Conservation (phyloP, 495 filamentous ascomycete genomes). For the Beverwykella pulmonaria region DNA sequence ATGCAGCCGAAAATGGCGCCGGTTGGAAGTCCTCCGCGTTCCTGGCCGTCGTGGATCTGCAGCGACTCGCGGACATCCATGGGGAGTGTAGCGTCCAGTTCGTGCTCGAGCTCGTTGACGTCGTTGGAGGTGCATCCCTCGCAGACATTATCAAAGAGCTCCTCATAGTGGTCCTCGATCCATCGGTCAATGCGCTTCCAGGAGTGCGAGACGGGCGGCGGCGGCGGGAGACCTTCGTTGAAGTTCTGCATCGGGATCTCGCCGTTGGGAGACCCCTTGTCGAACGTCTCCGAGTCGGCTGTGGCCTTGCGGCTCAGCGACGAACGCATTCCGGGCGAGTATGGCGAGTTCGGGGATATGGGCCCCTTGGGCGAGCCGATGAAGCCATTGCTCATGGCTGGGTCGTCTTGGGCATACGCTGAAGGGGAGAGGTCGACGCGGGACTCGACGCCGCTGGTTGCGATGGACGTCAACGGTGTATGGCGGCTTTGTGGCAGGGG, state of each 20-base stretch:
- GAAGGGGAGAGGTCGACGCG: conserved; percentile 57
- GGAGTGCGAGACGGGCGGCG: conserved; percentile 83
- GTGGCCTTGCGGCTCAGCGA: conserved; percentile 62
- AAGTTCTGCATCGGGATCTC: conserved; percentile 98
- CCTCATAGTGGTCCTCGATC: conserved; percentile 92
- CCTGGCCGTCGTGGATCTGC: conserved; percentile 90
- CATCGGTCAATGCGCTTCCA: conserved; percentile 94
- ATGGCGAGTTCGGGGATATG: conserved; percentile 66
- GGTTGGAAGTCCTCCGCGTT: conserved; percentile 86
- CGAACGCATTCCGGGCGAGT: conserved; percentile 89
- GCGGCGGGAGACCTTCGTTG: conserved; percentile 83
- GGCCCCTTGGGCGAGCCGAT: conserved; percentile 61
- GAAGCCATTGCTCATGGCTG: conserved; percentile 55
- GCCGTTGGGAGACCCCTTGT: conserved; percentile 61
- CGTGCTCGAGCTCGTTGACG: conserved; percentile 94
- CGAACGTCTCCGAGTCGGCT: conserved; percentile 63
- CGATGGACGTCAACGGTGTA: conserved; percentile 47
- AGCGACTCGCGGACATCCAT: conserved; percentile 92
- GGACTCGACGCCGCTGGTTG: conserved; percentile 67
- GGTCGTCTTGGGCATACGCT: conserved; percentile 62
- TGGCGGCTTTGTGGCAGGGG: conserved; percentile 49
- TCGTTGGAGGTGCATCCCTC: conserved; percentile 92
- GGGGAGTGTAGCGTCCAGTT: conserved; percentile 91
- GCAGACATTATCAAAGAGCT: conserved; percentile 89
- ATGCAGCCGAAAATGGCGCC: conserved; percentile 92